Conservation (phyloP, 2,329 filamentous ascomycete species). For the Penicillium capsulatum region DNA sequence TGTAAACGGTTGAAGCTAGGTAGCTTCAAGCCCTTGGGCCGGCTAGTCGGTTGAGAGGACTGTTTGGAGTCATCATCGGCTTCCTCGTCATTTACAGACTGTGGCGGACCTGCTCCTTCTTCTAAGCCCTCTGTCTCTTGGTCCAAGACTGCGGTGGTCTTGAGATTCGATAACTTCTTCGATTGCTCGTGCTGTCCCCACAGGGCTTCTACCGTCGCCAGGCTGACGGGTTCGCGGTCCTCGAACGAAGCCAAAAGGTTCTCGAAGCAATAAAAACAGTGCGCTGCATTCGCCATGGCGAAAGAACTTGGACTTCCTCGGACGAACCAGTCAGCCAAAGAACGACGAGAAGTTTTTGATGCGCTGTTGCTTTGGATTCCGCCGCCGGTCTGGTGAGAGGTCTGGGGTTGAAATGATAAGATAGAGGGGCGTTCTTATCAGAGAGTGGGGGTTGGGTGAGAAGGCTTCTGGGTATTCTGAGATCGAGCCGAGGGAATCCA, state of each 20-base stretch:
- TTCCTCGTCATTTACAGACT: slow-evolving; percentile 27
- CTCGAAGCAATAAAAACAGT: slow-evolving; percentile 95
- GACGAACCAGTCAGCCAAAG: neutral
- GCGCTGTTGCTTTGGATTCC: slow-evolving; percentile 9
- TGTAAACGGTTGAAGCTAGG: slow-evolving; percentile 35
- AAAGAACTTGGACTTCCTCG: neutral
- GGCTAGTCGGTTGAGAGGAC: slow-evolving; percentile 10
- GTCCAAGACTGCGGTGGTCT: slow-evolving; percentile 18
- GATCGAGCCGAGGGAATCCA: too few species aligned
- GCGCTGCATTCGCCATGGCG: slow-evolving; percentile 74
- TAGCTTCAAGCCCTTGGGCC: slow-evolving; percentile 25
- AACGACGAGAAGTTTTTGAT: neutral
- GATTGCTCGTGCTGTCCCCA: slow-evolving; percentile 54
- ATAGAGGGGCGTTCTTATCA: slow-evolving; percentile 14
- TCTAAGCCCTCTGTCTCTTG: slow-evolving; percentile 31
- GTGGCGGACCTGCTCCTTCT: slow-evolving; percentile 4
- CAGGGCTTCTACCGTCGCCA: slow-evolving; percentile 65
- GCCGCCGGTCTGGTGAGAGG: slow-evolving; percentile 4
- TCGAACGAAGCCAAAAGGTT: slow-evolving; percentile 71
- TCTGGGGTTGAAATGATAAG: slow-evolving; percentile 15
- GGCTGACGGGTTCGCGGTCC: slow-evolving; percentile 60
- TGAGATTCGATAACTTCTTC: slow-evolving; percentile 37
- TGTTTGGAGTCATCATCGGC: slow-evolving; percentile 17
- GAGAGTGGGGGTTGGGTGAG: neutral
- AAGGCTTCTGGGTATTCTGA: too few species aligned